These are phyloP conservation scores for Fusarium proliferatum DNA, from an alignment of 2,329 filamentous ascomycete genomes.

Conservation along the genomic window DNA sequence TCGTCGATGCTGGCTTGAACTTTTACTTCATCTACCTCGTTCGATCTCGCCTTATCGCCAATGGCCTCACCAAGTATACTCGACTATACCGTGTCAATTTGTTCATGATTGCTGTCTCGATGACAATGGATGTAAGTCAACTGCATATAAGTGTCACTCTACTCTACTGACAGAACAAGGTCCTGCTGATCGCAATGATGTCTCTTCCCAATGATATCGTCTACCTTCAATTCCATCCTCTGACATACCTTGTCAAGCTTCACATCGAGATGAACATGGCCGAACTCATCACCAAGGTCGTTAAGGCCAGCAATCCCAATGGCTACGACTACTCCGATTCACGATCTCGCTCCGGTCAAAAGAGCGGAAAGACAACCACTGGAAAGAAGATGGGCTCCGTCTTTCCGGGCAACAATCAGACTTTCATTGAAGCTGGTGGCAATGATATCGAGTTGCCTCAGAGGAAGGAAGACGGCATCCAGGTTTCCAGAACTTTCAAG, in stretches of 20 bases:
- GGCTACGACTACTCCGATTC: conserved; percentile 44
- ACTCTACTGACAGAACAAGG: conserved; percentile 21
- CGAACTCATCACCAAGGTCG: conserved; percentile 59
- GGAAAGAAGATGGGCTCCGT: conserved; percentile 31
- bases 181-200: conserved; percentile 48
- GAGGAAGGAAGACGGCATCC: conserved; percentile 29
- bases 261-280: conserved; percentile 67
- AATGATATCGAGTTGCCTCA: conserved; percentile 37
- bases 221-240: conserved; percentile 61
- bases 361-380: conserved; percentile 29
- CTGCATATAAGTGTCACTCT: fast-evolving
- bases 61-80: conserved; percentile 62
- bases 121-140: conserved; percentile 45
- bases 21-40: conserved; percentile 63
- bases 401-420: conserved; percentile 38
- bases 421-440: conserved; percentile 34
- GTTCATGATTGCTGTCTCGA: conserved; percentile 47
- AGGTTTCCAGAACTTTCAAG: conserved; percentile 43
- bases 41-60: conserved; percentile 57
- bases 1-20: conserved; percentile 63
- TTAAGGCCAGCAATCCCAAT: conserved; percentile 42
- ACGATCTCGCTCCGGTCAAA: conserved; percentile 30
- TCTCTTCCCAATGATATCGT: conserved; percentile 46
- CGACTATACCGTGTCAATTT: conserved; percentile 54
- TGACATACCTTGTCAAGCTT: conserved; percentile 64